A percentile compares a stretch with the other conserved stretches of the same genome.
Evolutionary conservation across 73 alveolate species (phyloP).

Genomic region (Symbiodinium pilosum): DNA sequence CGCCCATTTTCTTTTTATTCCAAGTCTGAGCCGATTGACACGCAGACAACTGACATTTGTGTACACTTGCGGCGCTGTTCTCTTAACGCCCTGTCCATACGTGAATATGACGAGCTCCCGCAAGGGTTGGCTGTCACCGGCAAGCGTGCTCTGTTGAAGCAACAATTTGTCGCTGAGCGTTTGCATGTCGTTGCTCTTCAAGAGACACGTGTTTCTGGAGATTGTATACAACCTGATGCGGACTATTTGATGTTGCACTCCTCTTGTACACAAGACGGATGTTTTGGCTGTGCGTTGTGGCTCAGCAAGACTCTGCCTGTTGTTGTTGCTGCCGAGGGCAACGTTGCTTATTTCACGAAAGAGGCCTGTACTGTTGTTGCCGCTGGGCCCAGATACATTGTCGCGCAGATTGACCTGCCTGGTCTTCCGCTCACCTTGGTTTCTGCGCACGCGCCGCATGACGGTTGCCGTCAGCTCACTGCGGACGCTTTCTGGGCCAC

Average conservation of each 20-base stretch:
- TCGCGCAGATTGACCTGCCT: neutral
- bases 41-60: neutral
- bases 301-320: neutral
- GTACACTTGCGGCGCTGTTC: neutral
- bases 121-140: neutral
- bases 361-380: neutral
- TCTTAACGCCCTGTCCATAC: neutral
- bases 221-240: neutral
- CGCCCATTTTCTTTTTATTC: neutral
- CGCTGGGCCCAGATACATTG: neutral
- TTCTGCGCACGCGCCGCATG: neutral
- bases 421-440: neutral
- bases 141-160: neutral
- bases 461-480: neutral
- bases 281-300: neutral
- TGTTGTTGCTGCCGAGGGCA: neutral
- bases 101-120: neutral
- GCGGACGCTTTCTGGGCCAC: neutral
- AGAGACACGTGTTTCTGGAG: neutral
- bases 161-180: neutral
- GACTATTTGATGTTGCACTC: neutral
- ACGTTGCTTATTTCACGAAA: neutral
- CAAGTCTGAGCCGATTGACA: neutral
- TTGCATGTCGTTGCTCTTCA: neutral
- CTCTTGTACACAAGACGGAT: neutral